Evolutionary conservation across 805 yeast genomes (phyloP).

Genomic region (Ogataea pignaliae): DNA sequence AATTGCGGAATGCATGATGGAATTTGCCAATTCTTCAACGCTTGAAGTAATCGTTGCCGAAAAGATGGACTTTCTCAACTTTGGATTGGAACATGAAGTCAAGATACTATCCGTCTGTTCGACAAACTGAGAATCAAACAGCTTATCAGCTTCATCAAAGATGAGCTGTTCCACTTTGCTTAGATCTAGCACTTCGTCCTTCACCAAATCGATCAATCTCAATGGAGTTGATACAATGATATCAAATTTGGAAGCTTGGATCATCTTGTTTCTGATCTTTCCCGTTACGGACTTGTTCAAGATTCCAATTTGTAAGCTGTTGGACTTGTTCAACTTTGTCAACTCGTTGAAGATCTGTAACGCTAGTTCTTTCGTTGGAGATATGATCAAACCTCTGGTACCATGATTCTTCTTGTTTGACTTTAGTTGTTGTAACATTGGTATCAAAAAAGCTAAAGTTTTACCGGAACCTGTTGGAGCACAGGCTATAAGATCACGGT

Average conservation of each 20-base stretch:
- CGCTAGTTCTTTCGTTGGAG: conserved; percentile 95
- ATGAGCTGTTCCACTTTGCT: conserved; percentile 67
- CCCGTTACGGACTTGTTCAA: conserved; percentile 68
- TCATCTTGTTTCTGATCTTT: conserved; percentile 58
- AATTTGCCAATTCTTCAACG: conserved; percentile 81
- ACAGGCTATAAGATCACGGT: conserved; percentile 81
- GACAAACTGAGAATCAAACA: conserved; percentile 81
- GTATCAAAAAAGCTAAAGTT: conserved; percentile 84
- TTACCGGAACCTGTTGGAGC: conserved; percentile 99
- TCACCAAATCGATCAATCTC: conserved; percentile 75
- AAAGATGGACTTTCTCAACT: conserved; percentile 70
- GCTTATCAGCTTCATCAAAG: conserved; percentile 93
- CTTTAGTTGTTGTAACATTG: conserved; percentile 56
- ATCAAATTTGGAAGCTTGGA: conserved; percentile 64
- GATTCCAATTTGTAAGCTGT: conserved; percentile 55
- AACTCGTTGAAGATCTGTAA: conserved; percentile 75
- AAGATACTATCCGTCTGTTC: conserved; percentile 88
- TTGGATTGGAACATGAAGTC: conserved; percentile 47
- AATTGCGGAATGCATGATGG: conserved; percentile 81
- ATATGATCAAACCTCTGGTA: conserved; percentile 70
- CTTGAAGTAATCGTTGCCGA: conserved; percentile 95
- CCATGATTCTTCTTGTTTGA: conserved; percentile 37
- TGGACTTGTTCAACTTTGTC: conserved; percentile 51
- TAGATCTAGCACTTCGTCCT: conserved; percentile 55
- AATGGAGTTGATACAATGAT: conserved; percentile 84